A percentile compares a stretch with the other conserved stretches of the same genome.
Conservation (phyloP, 139 green algal genomes). For the Zygnema circumcarinatum region DNA sequence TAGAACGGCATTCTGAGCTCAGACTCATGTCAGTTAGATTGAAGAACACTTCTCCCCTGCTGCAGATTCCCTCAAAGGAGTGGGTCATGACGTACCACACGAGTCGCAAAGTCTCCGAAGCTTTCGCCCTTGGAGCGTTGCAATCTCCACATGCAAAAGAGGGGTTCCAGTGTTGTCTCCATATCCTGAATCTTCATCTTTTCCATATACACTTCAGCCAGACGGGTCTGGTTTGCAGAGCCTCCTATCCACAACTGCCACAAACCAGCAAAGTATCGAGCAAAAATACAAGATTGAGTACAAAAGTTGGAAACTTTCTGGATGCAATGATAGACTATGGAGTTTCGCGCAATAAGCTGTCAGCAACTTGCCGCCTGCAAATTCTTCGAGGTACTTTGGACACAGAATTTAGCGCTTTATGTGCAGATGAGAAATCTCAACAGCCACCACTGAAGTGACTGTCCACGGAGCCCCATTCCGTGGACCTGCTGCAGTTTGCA, state of each 20-base stretch:
- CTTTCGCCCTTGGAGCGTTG: conserved; percentile 66
- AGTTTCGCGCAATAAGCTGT: no score
- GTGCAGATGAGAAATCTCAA: no score
- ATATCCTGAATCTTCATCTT: conserved; percentile 88
- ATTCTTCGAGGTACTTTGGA: no score
- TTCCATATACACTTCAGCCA: conserved; percentile 83
- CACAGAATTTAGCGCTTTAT: no score
- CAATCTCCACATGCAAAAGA: conserved; percentile 81
- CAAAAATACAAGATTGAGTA: conserved; percentile 3
- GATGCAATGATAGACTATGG: not conserved
- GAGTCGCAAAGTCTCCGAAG: conserved; percentile 89
- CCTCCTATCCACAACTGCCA: conserved; percentile 89
- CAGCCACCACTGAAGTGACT: no score
- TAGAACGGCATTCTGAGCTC: no score
- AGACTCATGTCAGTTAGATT: no score
- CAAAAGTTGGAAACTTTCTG: not conserved
- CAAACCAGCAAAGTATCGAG: not conserved
- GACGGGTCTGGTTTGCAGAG: conserved; percentile 78
- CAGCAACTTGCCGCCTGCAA: no score
- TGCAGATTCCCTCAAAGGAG: no score
- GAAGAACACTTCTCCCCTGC: no score
- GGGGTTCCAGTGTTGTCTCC: conserved; percentile 89
- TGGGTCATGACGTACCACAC: conserved; percentile 58
- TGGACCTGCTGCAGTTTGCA: no score
- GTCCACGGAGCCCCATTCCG: no score